Percentiles rank a stretch among this genome's conserved stretches.
phyloP scores from a whole-genome alignment of 352 stramenopile genomes.

The Phytopythium aichiense region DNA sequence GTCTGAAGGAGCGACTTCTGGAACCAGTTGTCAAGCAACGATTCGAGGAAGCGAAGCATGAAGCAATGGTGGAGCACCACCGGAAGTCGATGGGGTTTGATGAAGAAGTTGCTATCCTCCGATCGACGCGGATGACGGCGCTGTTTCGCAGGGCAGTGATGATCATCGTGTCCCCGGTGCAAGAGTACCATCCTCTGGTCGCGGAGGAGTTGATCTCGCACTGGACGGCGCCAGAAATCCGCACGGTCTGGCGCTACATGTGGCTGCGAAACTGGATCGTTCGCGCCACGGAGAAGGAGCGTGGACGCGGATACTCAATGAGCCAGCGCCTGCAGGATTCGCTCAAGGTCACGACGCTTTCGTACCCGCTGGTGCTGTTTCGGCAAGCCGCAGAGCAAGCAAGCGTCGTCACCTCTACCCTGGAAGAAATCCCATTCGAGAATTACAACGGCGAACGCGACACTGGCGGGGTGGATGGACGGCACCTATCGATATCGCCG shows the following conservation, averaged over 20 bases:
- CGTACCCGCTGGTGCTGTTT: slow-evolving; percentile 67
- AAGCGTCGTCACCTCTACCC: slow-evolving; percentile 55
- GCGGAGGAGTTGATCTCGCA: slow-evolving; percentile 82
- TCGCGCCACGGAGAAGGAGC: slow-evolving; percentile 61
- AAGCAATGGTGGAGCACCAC: slow-evolving; percentile 21
- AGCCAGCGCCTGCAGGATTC: slow-evolving; percentile 65
- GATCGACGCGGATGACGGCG: slow-evolving; percentile 53
- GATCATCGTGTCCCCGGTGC: slow-evolving; percentile 69
- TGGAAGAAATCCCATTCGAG: slow-evolving; percentile 47
- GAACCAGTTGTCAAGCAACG: slow-evolving; percentile 52
- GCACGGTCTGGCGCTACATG: slow-evolving; percentile 77
- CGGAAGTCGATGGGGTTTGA: slow-evolving; percentile 26
- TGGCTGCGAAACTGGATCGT: slow-evolving; percentile 88
- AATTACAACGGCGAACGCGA: background rate
- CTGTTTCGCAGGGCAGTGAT: slow-evolving; percentile 77
- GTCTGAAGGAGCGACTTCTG: slow-evolving; percentile 61
- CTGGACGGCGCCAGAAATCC: slow-evolving; percentile 69
- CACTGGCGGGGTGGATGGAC: background rate
- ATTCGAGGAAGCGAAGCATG: slow-evolving; percentile 57
- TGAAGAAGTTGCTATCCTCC: slow-evolving; percentile 59
- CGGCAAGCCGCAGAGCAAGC: slow-evolving; percentile 72
- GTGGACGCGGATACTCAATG: slow-evolving; percentile 55
- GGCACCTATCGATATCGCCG: background rate
- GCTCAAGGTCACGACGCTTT: slow-evolving; percentile 64
- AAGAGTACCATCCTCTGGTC: slow-evolving; percentile 74